These are phyloP conservation scores for Yamadazyma sp. DNA, from an alignment of 805 yeast genomes.

Conservation along the genomic window DNA sequence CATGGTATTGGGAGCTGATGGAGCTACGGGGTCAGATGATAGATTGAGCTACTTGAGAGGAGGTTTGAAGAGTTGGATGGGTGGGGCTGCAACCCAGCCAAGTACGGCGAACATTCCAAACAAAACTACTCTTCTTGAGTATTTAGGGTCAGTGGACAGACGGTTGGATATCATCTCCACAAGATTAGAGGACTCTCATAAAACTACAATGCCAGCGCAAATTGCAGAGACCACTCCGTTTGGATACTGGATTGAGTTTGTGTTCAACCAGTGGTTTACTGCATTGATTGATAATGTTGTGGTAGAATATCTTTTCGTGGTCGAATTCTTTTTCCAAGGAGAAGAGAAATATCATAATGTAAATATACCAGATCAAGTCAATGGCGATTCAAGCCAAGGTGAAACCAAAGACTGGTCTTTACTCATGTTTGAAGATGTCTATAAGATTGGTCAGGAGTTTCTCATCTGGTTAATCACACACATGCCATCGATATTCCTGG, in stretches of 20 bases:
- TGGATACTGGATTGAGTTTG: constrained; percentile 68
- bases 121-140: constrained; percentile 45
- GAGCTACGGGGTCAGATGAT: constrained; percentile 20
- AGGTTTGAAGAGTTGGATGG: constrained; percentile 28
- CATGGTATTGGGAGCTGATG: constrained; percentile 50
- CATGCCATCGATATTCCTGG: constrained; percentile 28
- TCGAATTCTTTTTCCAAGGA: constrained; percentile 63
- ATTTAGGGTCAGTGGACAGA: constrained; percentile 51
- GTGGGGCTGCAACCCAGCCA: constrained; percentile 4
- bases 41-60: constrained; percentile 19
- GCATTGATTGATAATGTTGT: constrained; percentile 75
- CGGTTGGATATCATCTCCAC: constrained; percentile 54
- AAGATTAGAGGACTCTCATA: constrained; percentile 45
- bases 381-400: constrained; percentile 7
- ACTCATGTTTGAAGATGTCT: constrained; percentile 38
- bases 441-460: constrained; percentile 45
- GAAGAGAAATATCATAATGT: constrained; percentile 34
- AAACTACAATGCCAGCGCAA: constrained; percentile 71
- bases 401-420: constrained; percentile 32
- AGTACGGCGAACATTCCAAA: constrained; percentile 10
- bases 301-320: constrained; percentile 72
- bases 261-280: constrained; percentile 68
- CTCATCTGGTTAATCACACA: constrained; percentile 46
- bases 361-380: constrained; percentile 10
- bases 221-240: constrained; percentile 77